Base-by-base conservation (phyloP, 352 stramenopile species). In the Aphanomyces cochlioides region DNA sequence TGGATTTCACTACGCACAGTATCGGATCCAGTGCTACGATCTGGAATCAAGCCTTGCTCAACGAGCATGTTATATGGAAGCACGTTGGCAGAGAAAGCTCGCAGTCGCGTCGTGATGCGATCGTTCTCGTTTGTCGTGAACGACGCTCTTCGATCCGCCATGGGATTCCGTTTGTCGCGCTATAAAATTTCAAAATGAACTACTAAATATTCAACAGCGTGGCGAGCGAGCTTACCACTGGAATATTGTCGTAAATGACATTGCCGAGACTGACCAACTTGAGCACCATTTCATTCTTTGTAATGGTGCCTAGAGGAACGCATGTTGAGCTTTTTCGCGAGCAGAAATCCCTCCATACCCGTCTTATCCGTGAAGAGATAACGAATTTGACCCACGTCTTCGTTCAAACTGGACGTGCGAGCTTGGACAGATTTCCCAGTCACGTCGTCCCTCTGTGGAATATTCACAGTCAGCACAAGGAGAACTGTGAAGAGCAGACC, bases 331-430 rank as follows among this genome's bases (percentile, higher is more conserved):
- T 37, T 37, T 28, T 61, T 17, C 19, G n/a, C n/a, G n/a, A 61
- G 43, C 21, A 8, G 7, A 13, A 19, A 58, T 28, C 28, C 1
- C 8, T 38, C 40, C 39, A 40, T 60, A 7, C 98, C 98, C 1
- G 97, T 99, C 76, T 99, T 99, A 76, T 99, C 98, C 17, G 86
- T 98, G 78, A 99, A 99, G 12, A 99, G 95, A 78, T 99, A 99
- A 70, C 98, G 93, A 72, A 99, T 97, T 81, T 98, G 92, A 0
- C 97, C 98, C 2, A 98, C 78, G 61, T 98, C 92, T 80, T 97
- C 95, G 47, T 97, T 97, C 56, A 98, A 89, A 59, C 97, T 96
- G 15, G 91, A 97, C 0, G 89, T 97, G 0, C 95, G 87, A 4
- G 89, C 95, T n/a, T 88, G 90, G 0, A 96, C 90, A 0, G 82